phyloP scores from a whole-genome alignment of 176 grass and related monocot species.

The barley (Hordeum vulgare) region DNA sequence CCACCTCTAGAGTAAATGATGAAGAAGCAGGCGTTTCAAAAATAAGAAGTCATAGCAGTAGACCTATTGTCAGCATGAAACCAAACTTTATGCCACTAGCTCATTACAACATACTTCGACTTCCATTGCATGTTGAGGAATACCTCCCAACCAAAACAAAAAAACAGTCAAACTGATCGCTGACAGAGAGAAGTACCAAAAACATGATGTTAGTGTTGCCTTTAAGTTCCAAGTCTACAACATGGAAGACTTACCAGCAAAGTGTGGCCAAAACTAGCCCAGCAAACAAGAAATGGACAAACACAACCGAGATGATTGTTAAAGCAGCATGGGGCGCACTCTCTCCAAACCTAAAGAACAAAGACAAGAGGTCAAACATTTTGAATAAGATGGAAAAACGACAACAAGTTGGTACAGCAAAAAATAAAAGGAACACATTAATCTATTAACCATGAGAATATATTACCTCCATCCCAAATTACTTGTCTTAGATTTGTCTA shows the following conservation, averaged over 20 bases:
- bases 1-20: neutral
- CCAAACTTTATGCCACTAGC: neutral
- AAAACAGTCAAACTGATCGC: neutral
- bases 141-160: neutral
- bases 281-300: slow-evolving; percentile 83
- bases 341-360: slow-evolving; percentile 65
- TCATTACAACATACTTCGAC: neutral
- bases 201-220: neutral
- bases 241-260: slow-evolving; percentile 64
- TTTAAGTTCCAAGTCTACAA: neutral
- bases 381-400: neutral
- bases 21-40: neutral
- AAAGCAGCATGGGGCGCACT: slow-evolving; percentile 66
- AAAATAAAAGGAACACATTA: neutral
- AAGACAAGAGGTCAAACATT: neutral
- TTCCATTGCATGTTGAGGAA: neutral
- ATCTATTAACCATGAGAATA: neutral
- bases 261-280: slow-evolving; percentile 80
- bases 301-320: slow-evolving; percentile 68
- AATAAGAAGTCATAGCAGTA: neutral
- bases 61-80: neutral
- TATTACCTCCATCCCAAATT: too few relatives aligned
- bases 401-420: neutral
- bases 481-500: too few relatives aligned
- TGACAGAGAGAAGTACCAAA: neutral